phyloP scores from a whole-genome alignment of 129 eudicot genomes.

The Silybum marianum region DNA sequence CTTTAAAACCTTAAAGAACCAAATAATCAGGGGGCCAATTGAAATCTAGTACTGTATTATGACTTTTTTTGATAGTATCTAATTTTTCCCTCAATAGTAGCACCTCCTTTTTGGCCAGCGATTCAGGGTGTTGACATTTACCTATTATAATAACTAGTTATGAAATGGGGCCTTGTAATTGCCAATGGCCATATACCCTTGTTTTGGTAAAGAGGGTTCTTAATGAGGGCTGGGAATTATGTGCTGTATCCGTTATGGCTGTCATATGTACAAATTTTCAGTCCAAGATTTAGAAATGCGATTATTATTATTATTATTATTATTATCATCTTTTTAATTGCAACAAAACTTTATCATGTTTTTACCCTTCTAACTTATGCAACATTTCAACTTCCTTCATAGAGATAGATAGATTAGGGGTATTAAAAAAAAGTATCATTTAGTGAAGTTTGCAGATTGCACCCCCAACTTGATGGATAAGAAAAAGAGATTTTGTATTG shows the following conservation, averaged over 20 bases:
- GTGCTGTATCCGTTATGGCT: not conserved
- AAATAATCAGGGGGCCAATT: conserved; percentile 1
- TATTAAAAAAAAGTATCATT: not conserved
- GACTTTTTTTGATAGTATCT: not conserved
- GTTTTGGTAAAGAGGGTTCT: conserved; percentile 16
- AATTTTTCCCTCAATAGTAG: not conserved
- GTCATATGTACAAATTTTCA: too few species aligned
- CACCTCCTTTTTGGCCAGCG: conserved; percentile 1
- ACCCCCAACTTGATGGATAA: too few species aligned
- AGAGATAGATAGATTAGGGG: not conserved
- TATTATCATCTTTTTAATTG: not conserved
- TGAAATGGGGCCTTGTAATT: conserved; percentile 23
- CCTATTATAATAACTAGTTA: conserved; percentile 3
- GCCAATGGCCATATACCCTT: conserved; percentile 6
- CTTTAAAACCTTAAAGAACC: conserved; percentile 11
- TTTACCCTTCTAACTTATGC: not conserved
- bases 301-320: not conserved
- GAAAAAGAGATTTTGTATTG: too few species aligned
- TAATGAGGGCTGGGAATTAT: conserved; percentile 3
- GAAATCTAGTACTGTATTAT: not conserved
- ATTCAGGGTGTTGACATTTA: conserved; percentile 27
- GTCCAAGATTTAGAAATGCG: not conserved
- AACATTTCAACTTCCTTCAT: not conserved
- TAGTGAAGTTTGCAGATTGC: too few species aligned
- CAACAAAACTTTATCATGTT: not conserved